A percentile compares a stretch with the other conserved stretches of the same genome.
Conservation (phyloP, 352 stramenopile genomes). For the Globisporangium radiosum region DNA sequence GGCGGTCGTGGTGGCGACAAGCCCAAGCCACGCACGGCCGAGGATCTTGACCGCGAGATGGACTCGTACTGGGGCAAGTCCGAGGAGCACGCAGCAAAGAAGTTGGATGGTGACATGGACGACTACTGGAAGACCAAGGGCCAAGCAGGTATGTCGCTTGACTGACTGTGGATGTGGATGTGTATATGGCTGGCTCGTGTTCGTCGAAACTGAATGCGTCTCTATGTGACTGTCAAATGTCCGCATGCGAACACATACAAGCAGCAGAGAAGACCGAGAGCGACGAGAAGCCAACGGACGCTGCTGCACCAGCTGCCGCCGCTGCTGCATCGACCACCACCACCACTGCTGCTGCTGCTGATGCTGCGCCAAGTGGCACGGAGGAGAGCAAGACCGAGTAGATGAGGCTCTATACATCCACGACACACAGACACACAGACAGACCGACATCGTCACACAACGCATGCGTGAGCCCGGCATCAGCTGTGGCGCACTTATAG, state of each 20-base stretch:
- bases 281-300: conserved; percentile 3
- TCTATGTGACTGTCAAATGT: neutral
- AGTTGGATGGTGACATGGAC: conserved; percentile 81
- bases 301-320: neutral
- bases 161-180: neutral
- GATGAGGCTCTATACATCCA: neutral
- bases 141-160: conserved; percentile 17
- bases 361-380: neutral
- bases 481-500: too few relatives aligned
- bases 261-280: neutral
- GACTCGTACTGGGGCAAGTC: conserved; percentile 86
- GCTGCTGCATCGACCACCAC: neutral
- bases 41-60: conserved; percentile 82
- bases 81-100: conserved; percentile 77
- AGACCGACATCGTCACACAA: too few relatives aligned
- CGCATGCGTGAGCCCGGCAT: too few relatives aligned
- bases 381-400: conserved; percentile 9
- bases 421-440: too few relatives aligned
- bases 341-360: neutral
- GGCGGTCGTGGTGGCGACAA: conserved; percentile 32
- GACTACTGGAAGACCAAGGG: conserved; percentile 87
- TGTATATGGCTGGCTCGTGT: neutral
- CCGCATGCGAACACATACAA: neutral
- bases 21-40: conserved; percentile 63
- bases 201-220: neutral